phyloP scores from a whole-genome alignment of 2,329 filamentous ascomycete genomes.

The Talaromyces verruculosus region DNA sequence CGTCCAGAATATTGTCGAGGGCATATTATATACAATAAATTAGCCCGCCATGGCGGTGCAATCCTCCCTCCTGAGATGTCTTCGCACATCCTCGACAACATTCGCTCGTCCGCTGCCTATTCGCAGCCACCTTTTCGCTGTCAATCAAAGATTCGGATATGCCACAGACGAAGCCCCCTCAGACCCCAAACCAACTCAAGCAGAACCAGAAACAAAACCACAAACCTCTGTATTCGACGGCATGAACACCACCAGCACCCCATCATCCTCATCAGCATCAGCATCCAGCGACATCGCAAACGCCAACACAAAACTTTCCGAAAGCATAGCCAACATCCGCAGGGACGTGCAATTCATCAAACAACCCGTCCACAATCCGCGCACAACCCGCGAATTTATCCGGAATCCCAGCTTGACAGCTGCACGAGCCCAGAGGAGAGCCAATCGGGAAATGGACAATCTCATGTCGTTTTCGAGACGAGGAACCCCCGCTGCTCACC shows the following conservation, averaged over 20 bases:
- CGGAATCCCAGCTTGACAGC: not conserved
- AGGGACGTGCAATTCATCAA: not conserved
- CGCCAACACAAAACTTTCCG: not conserved
- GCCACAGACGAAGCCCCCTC: not conserved
- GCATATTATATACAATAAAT: not conserved
- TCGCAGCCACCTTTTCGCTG: not conserved
- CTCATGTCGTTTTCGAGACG: not conserved
- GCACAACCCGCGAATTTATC: not conserved
- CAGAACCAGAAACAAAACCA: not conserved
- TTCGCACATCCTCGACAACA: slow-evolving; percentile 12
- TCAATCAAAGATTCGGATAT: slow-evolving; percentile 10
- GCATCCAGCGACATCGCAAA: not conserved
- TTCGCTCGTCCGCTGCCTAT: not conserved
- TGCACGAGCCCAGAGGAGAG: not conserved
- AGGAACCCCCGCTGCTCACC: not conserved
- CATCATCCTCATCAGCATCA: not conserved
- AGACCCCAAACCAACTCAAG: not conserved
- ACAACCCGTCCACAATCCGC: not conserved
- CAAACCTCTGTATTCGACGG: slow-evolving; percentile 2
- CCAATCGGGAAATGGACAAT: not conserved
- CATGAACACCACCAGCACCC: slow-evolving; percentile 1
- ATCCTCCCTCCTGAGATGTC: slow-evolving; percentile 14
- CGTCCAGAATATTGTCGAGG: not conserved
- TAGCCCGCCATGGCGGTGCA: slow-evolving; percentile 19
- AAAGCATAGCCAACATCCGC: slow-evolving; percentile 7